Base-by-base conservation (phyloP, 768 basidiomycete genomes). In the Tricholoma terreum region DNA sequence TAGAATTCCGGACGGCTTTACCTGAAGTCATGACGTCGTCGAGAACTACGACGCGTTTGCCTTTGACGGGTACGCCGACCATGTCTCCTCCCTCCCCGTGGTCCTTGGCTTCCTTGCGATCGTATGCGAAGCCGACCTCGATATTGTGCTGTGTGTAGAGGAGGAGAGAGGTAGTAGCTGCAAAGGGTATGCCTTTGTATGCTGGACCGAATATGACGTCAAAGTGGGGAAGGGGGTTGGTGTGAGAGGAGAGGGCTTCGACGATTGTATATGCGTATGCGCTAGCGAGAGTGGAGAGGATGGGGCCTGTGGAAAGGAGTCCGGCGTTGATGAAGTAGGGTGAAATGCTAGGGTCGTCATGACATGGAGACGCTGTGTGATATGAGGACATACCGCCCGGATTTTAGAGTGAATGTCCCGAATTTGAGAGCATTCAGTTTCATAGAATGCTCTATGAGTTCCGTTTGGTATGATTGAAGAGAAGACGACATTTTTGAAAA, bases 311-410 rank as follows among this genome's bases (percentile, higher is more conserved):
- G 69, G 85, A 90, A 62, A 99, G 80, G 19, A 93, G 81, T 10
- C 92, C 92, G 2, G 94, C 94, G 66, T 98, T 98, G 80, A 98
- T 94, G 72, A 98, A 99, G 75, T 98, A 98, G 1, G 96, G 97
- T 7, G 96, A 99, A 54, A 81, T 75, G 38, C 92, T 92, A 71
- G 2, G 19, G 54, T 31, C 15, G 19, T 15, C 43, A 11, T 52
- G 24, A 40, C 43, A 14, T 30, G 5, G 10, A 5, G 1, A 30
- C 4, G 15, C 1, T 9, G 30, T 24, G 56, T 52, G 27, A 15
- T 42, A 43, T 54, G 56, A 50, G 50, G 52, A 74, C 87, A 62
- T 70, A 93, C 92, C 94, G 85, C 61, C 96, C 97, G 33, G 92
- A 94, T 82, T 98, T 99, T 56, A 98, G 81, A 1, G 87, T 91